A percentile compares a stretch with the other conserved stretches of the same genome.
These are phyloP conservation scores for Suhomyces wounanorum DNA, from an alignment of 1,139 yeast genomes.

Conservation along the genomic window DNA sequence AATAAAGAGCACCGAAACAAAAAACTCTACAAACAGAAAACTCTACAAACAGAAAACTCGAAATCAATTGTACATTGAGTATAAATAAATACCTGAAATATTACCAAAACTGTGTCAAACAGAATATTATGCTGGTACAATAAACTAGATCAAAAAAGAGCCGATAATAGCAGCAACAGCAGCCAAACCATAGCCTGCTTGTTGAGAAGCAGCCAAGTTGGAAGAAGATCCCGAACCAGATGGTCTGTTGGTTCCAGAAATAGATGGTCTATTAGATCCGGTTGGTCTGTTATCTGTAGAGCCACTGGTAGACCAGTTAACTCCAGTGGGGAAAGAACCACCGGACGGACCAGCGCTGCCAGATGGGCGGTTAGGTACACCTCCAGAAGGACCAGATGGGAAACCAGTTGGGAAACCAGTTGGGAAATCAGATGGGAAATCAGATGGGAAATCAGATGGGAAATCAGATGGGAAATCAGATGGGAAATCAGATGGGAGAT, in stretches of 20 bases:
- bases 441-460: too few species aligned
- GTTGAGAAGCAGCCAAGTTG: constrained; percentile 12
- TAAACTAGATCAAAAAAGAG: constrained; percentile 25
- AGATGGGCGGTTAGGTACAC: too few species aligned
- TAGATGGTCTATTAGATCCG: too few species aligned
- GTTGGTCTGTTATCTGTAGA: too few species aligned
- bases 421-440: too few species aligned
- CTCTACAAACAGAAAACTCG: background rate
- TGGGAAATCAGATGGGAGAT: too few species aligned
- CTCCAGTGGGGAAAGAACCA: constrained; percentile 12
- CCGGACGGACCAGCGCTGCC: constrained; percentile 42
- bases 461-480: too few species aligned
- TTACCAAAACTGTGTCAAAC: background rate
- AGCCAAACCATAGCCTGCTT: constrained; percentile 23
- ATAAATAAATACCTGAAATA: constrained; percentile 1
- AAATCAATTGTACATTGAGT: background rate
- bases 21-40: too few species aligned
- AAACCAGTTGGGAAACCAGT: too few species aligned
- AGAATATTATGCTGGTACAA: background rate
- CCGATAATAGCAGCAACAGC: constrained; percentile 29
- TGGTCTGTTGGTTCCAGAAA: too few species aligned
- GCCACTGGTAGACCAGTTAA: too few species aligned
- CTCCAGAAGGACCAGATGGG: constrained; percentile 33
- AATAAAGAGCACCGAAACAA: too few species aligned
- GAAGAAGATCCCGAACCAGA: constrained; percentile 7